Percentiles rank a stretch among this genome's conserved stretches.
Evolutionary conservation across 768 basidiomycete species (phyloP).

Genomic region (Rhizopogon rudus): DNA sequence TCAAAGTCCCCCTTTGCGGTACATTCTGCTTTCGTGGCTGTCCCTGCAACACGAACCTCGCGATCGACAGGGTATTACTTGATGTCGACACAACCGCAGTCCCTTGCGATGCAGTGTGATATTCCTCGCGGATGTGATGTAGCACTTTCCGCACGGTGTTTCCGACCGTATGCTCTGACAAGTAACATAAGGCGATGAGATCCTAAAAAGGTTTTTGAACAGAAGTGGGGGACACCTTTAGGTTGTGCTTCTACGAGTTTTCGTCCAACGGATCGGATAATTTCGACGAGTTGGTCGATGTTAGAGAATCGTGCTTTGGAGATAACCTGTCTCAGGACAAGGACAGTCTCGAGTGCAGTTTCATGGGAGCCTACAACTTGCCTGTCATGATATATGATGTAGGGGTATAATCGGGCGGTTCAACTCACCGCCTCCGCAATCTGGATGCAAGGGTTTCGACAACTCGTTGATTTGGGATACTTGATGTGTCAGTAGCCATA

Average conservation of each 20-base stretch:
- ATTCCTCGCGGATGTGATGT: conserved; percentile 94
- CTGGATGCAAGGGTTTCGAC: conserved; percentile 70
- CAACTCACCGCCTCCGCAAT: conserved; percentile 64
- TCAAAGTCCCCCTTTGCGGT: conserved; percentile 30
- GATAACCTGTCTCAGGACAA: conserved; percentile 86
- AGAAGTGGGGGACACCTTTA: conserved; percentile 58
- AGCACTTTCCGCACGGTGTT: conserved; percentile 92
- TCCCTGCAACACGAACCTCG: conserved; percentile 79
- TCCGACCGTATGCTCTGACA: conserved; percentile 85
- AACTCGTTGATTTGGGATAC: conserved; percentile 43
- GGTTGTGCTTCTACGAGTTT: conserved; percentile 88
- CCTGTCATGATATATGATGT: conserved; percentile 36
- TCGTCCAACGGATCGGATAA: conserved; percentile 76
- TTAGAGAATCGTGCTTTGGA: conserved; percentile 81
- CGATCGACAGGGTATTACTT: conserved; percentile 58
- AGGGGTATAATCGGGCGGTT: conserved; percentile 1
- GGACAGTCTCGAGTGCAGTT: conserved; percentile 85
- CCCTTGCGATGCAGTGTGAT: conserved; percentile 68
- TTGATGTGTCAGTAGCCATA: conserved; percentile 40
- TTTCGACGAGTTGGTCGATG: conserved; percentile 77
- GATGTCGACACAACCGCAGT: conserved; percentile 30
- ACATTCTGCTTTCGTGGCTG: conserved; percentile 52
- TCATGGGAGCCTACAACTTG: conserved; percentile 89
- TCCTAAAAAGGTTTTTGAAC: conserved; percentile 4
- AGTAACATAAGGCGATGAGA: conserved; percentile 1